Evolutionary conservation across 495 filamentous ascomycete genomes (phyloP), one percentile per base, ranked within the genome.

Genomic region (Cercophora samala): DNA sequence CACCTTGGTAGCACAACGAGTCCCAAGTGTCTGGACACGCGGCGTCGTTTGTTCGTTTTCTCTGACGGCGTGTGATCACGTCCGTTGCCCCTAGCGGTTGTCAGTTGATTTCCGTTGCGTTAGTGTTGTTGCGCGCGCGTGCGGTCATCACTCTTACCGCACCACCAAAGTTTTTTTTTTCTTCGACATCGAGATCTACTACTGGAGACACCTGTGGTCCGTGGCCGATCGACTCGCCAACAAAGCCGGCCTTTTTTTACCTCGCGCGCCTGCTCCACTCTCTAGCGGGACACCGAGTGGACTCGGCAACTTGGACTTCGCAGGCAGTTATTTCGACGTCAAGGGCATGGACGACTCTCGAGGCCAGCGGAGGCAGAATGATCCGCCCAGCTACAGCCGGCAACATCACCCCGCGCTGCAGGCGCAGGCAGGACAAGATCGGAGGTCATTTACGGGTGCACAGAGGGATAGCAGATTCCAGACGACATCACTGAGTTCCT

Each of bases 261-360:
- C 78, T 81, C 78, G 19, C 69, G 83, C 80, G 67, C 81, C 79
- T 72, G 82, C 85, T 78, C 81, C 86, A 74, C 85, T 86, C 78
- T 46, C 86, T 85, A 76, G 80, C 80, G 79, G 80, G 81, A 78
- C 79, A 83, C 80, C 85, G 83, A 81, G 79, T 73, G 67, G 71
- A 69, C 68, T 77, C 73, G 70, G 72, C 78, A 70, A 65, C 79
- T 78, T 73, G 77, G 76, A 80, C 76, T 59, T 65, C 74, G 78
- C 77, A 75, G 70, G 69, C 71, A 73, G 78, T 77, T 70, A 75
- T 74, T 75, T 72, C 67, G 74, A 81, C 29, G 56, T 19, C 68
- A 75, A 79, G 82, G 87, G 81, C 62, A 92, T 93, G 90, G 90
- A 91, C 83, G 87, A 89, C 80, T 84, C 87, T 74, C 79, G 80